A percentile compares a stretch with the other conserved stretches of the same genome.
These are phyloP conservation scores for Calonectria pseudoturangicola DNA, from an alignment of 2,329 filamentous ascomycete species.

Conservation along the genomic window DNA sequence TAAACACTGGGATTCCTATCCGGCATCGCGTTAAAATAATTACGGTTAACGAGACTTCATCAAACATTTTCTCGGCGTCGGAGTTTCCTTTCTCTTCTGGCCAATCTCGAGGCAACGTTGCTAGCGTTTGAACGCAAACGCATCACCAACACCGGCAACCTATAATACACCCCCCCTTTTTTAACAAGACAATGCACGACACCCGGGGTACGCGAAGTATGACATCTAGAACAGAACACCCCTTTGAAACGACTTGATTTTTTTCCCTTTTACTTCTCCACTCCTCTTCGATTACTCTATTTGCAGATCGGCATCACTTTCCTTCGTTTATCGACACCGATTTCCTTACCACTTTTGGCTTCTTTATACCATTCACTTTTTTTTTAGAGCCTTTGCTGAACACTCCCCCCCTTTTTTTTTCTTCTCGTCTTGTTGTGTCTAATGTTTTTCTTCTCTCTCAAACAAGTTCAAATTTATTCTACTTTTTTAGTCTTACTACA, in stretches of 20 bases:
- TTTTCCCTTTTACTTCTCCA: conserved; percentile 45
- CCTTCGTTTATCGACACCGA: conserved; percentile 44
- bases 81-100: conserved; percentile 6
- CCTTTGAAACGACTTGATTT: conserved; percentile 48
- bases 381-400: conserved; percentile 33
- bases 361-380: conserved; percentile 28
- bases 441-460: conserved; percentile 27
- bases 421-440: conserved; percentile 36
- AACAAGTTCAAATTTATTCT: conserved; percentile 19
- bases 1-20: conserved; percentile 27
- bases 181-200: conserved; percentile 41
- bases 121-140: conserved; percentile 31
- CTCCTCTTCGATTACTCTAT: conserved; percentile 48
- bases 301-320: conserved; percentile 50
- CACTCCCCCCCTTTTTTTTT: conserved; percentile 44
- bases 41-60: conserved; percentile 16
- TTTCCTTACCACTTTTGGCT: conserved; percentile 48
- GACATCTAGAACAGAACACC: conserved; percentile 48
- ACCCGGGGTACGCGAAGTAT: conserved; percentile 44
- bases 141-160: conserved; percentile 35
- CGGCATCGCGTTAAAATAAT: conserved; percentile 29
- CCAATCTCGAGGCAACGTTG: conserved; percentile 33
- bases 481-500: conserved; percentile 43
- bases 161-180: conserved; percentile 36
- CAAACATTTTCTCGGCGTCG: conserved; percentile 32